Evolutionary conservation across 345 rosid genomes (phyloP).

Genomic region (Boechera retrofracta): DNA sequence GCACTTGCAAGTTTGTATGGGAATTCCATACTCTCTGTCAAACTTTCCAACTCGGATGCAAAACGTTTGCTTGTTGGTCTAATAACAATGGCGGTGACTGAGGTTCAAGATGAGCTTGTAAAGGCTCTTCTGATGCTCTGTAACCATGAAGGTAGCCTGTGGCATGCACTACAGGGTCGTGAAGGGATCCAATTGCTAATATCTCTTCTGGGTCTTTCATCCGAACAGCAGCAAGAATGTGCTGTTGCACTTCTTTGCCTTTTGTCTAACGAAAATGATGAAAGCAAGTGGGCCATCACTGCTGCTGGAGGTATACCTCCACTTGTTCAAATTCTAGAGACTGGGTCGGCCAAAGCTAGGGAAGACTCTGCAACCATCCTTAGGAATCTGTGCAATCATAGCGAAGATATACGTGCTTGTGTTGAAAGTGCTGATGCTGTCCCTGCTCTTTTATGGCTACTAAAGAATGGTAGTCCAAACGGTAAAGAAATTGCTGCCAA

Average conservation of each 20-base stretch:
- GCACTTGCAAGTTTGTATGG: slow-evolving; percentile 99
- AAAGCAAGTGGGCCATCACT: slow-evolving; percentile 99
- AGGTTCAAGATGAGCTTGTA: slow-evolving; percentile 93
- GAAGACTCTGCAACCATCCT: slow-evolving; percentile 98
- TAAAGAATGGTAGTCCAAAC: slow-evolving; percentile 93
- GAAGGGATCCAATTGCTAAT: slow-evolving; percentile 96
- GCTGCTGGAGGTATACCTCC: slow-evolving; percentile 99
- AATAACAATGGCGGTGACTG: slow-evolving; percentile 94
- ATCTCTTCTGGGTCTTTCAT: slow-evolving; percentile 98
- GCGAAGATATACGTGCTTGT: slow-evolving; percentile 99
- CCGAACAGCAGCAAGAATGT: slow-evolving; percentile 99
- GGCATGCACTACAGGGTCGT: slow-evolving; percentile 98
- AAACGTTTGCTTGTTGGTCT: slow-evolving; percentile 97
- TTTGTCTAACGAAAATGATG: slow-evolving; percentile 94
- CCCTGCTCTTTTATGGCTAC: slow-evolving; percentile 97
- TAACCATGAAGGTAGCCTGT: slow-evolving; percentile 82
- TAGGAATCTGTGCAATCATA: slow-evolving; percentile 97
- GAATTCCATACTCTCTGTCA: slow-evolving; percentile 73
- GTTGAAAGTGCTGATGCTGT: slow-evolving; percentile 99
- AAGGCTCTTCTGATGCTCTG: slow-evolving; percentile 91
- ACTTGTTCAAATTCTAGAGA: slow-evolving; percentile 96
- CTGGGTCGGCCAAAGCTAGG: slow-evolving; percentile 97
- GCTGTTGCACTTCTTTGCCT: slow-evolving; percentile 97
- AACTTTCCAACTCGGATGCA: slow-evolving; percentile 85
- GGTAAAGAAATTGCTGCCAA: slow-evolving; percentile 99